These are phyloP conservation scores for Bacterosira constricta DNA, from an alignment of 108 stramenopile genomes.

Conservation along the genomic window DNA sequence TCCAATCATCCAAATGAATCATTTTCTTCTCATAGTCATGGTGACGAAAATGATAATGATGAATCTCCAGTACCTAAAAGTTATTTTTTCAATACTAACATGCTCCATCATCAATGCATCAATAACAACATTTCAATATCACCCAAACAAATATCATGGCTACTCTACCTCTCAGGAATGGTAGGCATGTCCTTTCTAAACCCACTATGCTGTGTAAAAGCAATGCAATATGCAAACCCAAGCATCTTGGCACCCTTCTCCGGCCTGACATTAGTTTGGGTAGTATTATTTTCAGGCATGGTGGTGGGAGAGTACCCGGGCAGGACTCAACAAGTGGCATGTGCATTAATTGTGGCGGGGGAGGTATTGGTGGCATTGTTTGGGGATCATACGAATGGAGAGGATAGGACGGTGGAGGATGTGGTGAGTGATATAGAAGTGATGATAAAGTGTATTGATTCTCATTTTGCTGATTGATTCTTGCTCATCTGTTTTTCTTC, in stretches of 20 bases:
- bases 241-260: constrained; percentile 84
- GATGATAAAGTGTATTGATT: background rate
- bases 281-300: constrained; percentile 63
- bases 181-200: constrained; percentile 85
- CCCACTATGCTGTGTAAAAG: constrained; percentile 76
- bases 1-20: no score
- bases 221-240: constrained; percentile 89
- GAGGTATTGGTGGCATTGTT: constrained; percentile 79
- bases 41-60: no score
- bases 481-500: background rate
- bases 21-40: no score
- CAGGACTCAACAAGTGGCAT: constrained; percentile 61
- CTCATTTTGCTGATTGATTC: background rate
- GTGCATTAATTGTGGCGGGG: constrained; percentile 70
- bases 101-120: no score
- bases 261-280: constrained; percentile 88
- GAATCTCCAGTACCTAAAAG: no score
- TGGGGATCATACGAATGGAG: constrained; percentile 86
- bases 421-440: constrained; percentile 60
- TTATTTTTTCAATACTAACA: no score
- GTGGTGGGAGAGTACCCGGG: constrained; percentile 63
- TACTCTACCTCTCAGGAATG: constrained; percentile 63
- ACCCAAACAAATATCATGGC: constrained; percentile 20
- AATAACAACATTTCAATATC: background rate
- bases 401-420: constrained; percentile 56